These are phyloP conservation scores for Elsinoe australis DNA, from an alignment of 2,329 filamentous ascomycete species.

Conservation along the genomic window DNA sequence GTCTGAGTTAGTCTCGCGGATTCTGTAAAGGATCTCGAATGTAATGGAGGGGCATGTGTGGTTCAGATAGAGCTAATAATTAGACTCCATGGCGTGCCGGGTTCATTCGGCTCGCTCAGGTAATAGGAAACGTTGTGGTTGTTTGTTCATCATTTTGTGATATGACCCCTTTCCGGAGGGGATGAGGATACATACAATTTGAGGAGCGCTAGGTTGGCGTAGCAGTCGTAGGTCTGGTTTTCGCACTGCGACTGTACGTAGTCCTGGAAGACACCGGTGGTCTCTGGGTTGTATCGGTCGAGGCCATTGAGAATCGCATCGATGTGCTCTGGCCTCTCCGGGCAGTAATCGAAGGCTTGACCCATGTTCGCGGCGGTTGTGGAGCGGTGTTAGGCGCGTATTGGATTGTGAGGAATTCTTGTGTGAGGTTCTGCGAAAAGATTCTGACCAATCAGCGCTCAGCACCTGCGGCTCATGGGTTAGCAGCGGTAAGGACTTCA, in stretches of 20 bases:
- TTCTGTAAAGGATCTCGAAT: no score
- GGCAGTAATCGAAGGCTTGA: conserved; percentile 71
- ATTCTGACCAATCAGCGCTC: conserved; percentile 13
- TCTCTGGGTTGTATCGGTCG: conserved; percentile 97
- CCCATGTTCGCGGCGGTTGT: conserved; percentile 32
- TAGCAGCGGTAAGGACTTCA: background rate
- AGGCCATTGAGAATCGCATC: conserved; percentile 91
- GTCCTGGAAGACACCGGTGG: conserved; percentile 83
- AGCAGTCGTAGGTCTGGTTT: conserved; percentile 86
- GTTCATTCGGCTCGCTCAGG: conserved; percentile 50
- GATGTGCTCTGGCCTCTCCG: conserved; percentile 87
- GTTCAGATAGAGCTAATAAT: conserved; percentile 74
- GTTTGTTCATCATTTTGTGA: conserved; percentile 40
- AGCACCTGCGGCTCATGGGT: background rate
- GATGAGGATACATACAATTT: conserved; percentile 71
- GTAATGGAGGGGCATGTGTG: no score
- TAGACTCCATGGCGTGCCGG: conserved; percentile 53
- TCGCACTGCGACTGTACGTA: conserved; percentile 95
- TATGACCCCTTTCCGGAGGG: conserved; percentile 33
- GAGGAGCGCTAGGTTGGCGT: conserved; percentile 89
- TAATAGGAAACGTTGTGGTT: conserved; percentile 88
- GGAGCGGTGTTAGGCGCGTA: background rate
- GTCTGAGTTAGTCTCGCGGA: conserved; percentile 2
- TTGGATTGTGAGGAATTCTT: conserved; percentile 1
- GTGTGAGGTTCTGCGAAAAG: conserved; percentile 15